Percentiles rank a stretch among this genome's conserved stretches.
Conservation (phyloP, 139 green algal genomes). For the Tetradesmus obliquus region DNA sequence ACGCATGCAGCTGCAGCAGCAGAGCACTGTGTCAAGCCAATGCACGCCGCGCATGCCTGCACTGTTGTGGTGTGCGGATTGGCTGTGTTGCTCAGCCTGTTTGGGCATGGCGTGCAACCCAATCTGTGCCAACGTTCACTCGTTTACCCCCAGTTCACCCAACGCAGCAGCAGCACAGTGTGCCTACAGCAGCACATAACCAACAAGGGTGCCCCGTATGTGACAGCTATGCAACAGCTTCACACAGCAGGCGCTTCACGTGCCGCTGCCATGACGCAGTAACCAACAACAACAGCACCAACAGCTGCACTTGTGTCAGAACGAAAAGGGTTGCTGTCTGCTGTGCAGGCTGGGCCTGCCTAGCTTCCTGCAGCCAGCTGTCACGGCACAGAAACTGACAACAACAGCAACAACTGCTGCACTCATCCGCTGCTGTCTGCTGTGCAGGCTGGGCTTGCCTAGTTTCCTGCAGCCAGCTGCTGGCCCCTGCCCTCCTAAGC, state of each 20-base stretch:
- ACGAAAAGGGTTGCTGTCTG: too few species aligned
- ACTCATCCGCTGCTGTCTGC: too few species aligned
- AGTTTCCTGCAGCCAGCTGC: not conserved
- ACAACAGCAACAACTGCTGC: not conserved
- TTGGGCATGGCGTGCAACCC: not conserved
- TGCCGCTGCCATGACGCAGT: too few species aligned
- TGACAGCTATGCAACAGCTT: too few species aligned
- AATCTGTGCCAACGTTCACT: not conserved
- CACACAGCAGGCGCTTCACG: too few species aligned
- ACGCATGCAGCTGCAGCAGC: not conserved
- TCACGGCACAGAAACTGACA: not conserved
- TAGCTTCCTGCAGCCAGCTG: too few species aligned
- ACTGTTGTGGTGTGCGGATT: not conserved
- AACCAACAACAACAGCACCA: too few species aligned
- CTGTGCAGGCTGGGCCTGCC: too few species aligned
- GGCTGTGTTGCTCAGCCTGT: not conserved
- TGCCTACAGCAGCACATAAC: too few species aligned
- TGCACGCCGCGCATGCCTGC: not conserved
- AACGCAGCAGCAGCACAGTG: not conserved
- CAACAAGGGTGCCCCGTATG: too few species aligned
- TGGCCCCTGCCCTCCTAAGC: not conserved
- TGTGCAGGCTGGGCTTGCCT: not conserved
- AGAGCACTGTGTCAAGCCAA: not conserved
- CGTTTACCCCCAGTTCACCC: not conserved
- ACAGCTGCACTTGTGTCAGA: too few species aligned